A percentile compares a stretch with the other conserved stretches of the same genome.
Evolutionary conservation across 2,329 filamentous ascomycete species (phyloP).

Genomic region (Alternaria ethzedia): DNA sequence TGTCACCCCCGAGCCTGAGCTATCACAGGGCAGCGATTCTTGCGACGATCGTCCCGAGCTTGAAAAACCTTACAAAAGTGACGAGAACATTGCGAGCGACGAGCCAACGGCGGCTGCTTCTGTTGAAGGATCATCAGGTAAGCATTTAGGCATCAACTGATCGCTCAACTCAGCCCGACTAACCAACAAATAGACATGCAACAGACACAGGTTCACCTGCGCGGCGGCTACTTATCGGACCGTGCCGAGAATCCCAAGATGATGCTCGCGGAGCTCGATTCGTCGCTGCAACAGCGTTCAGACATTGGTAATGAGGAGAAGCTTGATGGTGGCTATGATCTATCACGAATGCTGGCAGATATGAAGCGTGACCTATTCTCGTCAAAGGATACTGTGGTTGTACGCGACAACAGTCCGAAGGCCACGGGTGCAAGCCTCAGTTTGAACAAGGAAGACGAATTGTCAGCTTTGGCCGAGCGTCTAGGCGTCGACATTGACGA

Average conservation of each 20-base stretch:
- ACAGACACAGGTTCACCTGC: neutral
- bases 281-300: neutral
- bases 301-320: neutral
- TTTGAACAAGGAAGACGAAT: neutral
- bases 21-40: neutral
- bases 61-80: neutral
- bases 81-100: neutral
- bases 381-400: neutral
- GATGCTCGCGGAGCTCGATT: conserved; percentile 13
- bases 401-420: neutral
- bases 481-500: neutral
- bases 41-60: neutral
- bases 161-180: neutral
- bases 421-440: neutral
- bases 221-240: neutral
- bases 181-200: neutral
- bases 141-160: neutral
- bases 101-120: neutral
- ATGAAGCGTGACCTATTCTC: neutral
- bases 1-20: neutral
- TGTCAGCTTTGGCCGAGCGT: neutral
- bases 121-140: neutral
- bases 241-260: neutral
- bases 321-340: neutral
- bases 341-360: neutral